Evolutionary conservation across 1,139 yeast species (phyloP).

Genomic region (Debaryomyces robertsiae): DNA sequence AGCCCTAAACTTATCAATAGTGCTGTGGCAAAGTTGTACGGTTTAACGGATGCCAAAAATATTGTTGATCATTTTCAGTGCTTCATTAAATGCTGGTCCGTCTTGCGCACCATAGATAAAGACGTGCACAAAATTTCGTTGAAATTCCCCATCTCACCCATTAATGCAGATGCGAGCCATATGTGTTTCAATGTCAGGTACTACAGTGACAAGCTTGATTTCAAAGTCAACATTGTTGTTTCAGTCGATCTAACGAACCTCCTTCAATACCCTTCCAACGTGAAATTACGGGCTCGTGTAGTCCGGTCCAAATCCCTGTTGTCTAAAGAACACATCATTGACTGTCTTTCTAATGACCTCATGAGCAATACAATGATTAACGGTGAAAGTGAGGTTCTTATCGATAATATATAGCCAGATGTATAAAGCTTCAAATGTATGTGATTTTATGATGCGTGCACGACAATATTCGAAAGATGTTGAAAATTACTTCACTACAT

Average conservation of each 20-base stretch:
- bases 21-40: not conserved
- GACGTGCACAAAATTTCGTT: conserved; percentile 32
- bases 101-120: conserved; percentile 26
- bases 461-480: conserved; percentile 5
- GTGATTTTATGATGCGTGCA: too few relatives aligned
- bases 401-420: conserved; percentile 1
- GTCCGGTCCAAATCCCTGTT: conserved; percentile 1
- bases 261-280: conserved; percentile 11
- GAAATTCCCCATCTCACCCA: conserved; percentile 28
- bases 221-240: conserved; percentile 16
- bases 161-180: conserved; percentile 10
- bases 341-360: not conserved
- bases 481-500: conserved; percentile 5
- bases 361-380: conserved; percentile 1
- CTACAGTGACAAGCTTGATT: conserved; percentile 15
- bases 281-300: conserved; percentile 1
- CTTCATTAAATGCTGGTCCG: conserved; percentile 25
- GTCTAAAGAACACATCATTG: not conserved
- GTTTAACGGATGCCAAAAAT: not conserved
- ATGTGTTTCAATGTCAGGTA: conserved; percentile 19
- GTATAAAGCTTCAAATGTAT: not conserved
- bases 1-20: not conserved
- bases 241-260: conserved; percentile 11
- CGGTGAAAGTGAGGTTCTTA: not conserved
- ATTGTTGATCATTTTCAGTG: conserved; percentile 18